phyloP scores from a whole-genome alignment of 1,139 yeast species.

The Scheffersomyces stambukii region DNA sequence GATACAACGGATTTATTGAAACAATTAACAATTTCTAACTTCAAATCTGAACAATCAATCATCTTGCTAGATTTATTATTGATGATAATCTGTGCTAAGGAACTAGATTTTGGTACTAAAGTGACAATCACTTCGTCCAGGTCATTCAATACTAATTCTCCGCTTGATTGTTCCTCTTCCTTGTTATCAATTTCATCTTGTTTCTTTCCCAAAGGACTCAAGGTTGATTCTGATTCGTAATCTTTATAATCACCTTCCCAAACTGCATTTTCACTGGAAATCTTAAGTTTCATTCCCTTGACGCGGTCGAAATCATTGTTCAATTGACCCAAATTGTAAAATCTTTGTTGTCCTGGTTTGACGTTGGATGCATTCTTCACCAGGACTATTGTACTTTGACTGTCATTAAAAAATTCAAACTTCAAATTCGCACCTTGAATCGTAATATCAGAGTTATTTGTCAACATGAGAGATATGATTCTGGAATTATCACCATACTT shows the following conservation, averaged over 20 bases:
- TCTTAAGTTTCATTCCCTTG: slow-evolving; percentile 17
- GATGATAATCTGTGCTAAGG: slow-evolving; percentile 29
- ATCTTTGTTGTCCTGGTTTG: slow-evolving; percentile 25
- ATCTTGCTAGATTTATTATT: slow-evolving; percentile 23
- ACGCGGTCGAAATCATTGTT: slow-evolving; percentile 14
- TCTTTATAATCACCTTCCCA: slow-evolving; percentile 23
- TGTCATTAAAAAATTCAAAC: slow-evolving; percentile 20
- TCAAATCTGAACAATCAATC: slow-evolving; percentile 30
- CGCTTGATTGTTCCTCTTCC: neutral
- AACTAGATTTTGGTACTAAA: slow-evolving; percentile 27
- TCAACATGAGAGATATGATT: slow-evolving; percentile 24
- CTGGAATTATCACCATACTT: slow-evolving; percentile 18
- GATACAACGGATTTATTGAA: slow-evolving; percentile 24
- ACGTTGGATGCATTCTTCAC: slow-evolving; percentile 27
- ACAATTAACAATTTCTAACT: slow-evolving; percentile 28
- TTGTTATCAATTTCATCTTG: too few species aligned
- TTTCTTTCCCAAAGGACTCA: too few species aligned
- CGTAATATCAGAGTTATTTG: slow-evolving; percentile 19
- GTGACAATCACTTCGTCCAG: slow-evolving; percentile 17
- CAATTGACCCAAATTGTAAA: slow-evolving; percentile 23
- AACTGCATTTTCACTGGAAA: slow-evolving; percentile 16
- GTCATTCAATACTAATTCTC: neutral
- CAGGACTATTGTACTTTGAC: slow-evolving; percentile 14
- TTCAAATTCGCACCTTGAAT: slow-evolving; percentile 29
- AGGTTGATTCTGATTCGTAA: slow-evolving; percentile 10